Evolutionary conservation across 495 filamentous ascomycete genomes (phyloP).

Genomic region (Paragyromitra xinjiangensis): DNA sequence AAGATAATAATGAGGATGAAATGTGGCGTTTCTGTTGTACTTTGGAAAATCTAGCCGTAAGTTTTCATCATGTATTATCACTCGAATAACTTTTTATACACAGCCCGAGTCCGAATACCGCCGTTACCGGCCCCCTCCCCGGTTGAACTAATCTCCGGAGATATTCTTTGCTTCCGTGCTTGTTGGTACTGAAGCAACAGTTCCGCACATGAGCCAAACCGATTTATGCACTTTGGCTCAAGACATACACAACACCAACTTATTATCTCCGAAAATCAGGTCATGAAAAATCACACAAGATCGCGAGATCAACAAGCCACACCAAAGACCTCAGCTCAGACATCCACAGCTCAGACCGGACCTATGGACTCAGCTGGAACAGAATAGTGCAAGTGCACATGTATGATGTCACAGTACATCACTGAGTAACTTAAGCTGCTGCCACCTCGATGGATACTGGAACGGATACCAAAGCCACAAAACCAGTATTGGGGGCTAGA

Average conservation of each 20-base stretch:
- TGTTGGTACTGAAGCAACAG: too few species aligned
- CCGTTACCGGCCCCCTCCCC: not conserved
- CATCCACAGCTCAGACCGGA: not conserved
- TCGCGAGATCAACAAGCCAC: not conserved
- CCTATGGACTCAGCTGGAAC: not conserved
- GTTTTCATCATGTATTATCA: constrained; percentile 24
- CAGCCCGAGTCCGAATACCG: not conserved
- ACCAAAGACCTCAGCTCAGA: not conserved
- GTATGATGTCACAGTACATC: not conserved
- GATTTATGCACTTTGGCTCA: not conserved
- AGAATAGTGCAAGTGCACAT: not conserved
- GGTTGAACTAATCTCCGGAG: not conserved
- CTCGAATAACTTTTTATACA: constrained; percentile 6
- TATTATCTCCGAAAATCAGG: not conserved
- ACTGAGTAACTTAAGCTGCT: not conserved
- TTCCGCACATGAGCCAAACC: not conserved
- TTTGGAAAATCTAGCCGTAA: not conserved
- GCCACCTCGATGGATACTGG: not conserved
- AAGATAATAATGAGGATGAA: not conserved
- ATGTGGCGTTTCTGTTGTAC: not conserved
- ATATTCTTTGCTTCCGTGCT: not conserved
- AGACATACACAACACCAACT: not conserved
- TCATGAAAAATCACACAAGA: constrained; percentile 15
- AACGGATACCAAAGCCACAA: not conserved
- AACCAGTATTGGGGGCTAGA: not conserved